Conservation (phyloP, 1,139 yeast species). For the Scheffersomyces illinoinensis region DNA sequence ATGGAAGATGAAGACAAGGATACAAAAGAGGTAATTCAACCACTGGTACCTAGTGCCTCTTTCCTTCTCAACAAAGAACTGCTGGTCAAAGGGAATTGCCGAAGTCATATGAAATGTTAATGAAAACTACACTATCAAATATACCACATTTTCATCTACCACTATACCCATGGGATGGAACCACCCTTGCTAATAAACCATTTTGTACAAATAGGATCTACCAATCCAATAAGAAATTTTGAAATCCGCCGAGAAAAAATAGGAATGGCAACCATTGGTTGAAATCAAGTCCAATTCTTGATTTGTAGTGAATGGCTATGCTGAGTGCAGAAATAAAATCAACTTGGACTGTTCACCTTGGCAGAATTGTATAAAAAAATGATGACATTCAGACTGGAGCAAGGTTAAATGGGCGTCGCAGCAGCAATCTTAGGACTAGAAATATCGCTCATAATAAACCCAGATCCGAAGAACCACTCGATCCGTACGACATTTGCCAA, state of each 20-base stretch:
- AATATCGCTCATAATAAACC: not conserved
- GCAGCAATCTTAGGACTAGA: not conserved
- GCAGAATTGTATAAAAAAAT: not conserved
- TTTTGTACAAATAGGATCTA: not conserved
- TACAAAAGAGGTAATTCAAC: constrained; percentile 30
- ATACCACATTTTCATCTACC: not conserved
- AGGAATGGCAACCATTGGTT: not conserved
- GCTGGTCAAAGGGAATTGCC: constrained; percentile 29
- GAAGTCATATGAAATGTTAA: not conserved
- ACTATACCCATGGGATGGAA: not conserved
- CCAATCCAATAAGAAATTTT: constrained; percentile 1
- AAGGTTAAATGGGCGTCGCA: no score
- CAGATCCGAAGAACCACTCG: not conserved
- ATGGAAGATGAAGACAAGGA: constrained; percentile 31
- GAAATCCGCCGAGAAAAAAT: not conserved
- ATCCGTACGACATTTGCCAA: not conserved
- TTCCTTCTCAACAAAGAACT: constrained; percentile 36
- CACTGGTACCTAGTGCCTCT: constrained; percentile 40
- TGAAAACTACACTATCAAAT: not conserved
- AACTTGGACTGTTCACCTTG: not conserved
- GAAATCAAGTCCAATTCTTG: not conserved
- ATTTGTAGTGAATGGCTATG: not conserved
- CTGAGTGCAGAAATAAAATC: not conserved
- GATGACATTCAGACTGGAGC: not conserved
- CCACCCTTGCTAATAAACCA: not conserved